phyloP scores from a whole-genome alignment of 495 filamentous ascomycete species.

The Daldinia loculata region DNA sequence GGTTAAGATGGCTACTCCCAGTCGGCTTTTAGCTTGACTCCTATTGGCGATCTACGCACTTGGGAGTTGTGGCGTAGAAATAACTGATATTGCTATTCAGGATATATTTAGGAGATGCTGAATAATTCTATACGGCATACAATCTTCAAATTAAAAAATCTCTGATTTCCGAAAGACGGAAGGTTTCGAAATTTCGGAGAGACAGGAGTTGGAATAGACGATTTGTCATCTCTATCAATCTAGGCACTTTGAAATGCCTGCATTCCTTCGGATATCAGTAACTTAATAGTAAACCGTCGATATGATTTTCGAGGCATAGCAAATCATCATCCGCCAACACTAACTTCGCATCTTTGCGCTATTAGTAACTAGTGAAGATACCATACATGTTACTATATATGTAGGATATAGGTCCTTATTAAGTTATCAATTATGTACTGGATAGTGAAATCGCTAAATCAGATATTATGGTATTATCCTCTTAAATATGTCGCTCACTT shows the following conservation, averaged over 20 bases:
- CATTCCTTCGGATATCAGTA: not conserved
- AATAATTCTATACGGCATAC: not conserved
- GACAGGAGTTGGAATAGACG: not conserved
- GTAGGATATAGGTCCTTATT: too few relatives aligned
- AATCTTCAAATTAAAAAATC: not conserved
- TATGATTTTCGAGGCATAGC: too few relatives aligned
- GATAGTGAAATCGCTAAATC: not conserved
- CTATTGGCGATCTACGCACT: not conserved
- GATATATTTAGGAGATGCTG: not conserved
- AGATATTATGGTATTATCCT: not conserved
- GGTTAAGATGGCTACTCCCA: not conserved
- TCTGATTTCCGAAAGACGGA: not conserved
- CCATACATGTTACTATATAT: too few relatives aligned
- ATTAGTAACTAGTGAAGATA: too few relatives aligned
- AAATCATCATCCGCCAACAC: not conserved
- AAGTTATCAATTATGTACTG: too few relatives aligned
- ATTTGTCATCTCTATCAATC: not conserved
- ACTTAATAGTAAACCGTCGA: too few relatives aligned
- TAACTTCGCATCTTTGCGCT: not conserved
- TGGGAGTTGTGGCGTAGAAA: not conserved
- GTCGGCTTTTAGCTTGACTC: not conserved
- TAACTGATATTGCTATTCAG: not conserved
- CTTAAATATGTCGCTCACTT: not conserved
- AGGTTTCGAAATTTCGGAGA: not conserved
- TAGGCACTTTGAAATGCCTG: not conserved